Percentiles rank a stretch among this genome's conserved stretches.
phyloP scores from a whole-genome alignment of 805 yeast species.

The Zygosaccharomyces kombuchaensis region DNA sequence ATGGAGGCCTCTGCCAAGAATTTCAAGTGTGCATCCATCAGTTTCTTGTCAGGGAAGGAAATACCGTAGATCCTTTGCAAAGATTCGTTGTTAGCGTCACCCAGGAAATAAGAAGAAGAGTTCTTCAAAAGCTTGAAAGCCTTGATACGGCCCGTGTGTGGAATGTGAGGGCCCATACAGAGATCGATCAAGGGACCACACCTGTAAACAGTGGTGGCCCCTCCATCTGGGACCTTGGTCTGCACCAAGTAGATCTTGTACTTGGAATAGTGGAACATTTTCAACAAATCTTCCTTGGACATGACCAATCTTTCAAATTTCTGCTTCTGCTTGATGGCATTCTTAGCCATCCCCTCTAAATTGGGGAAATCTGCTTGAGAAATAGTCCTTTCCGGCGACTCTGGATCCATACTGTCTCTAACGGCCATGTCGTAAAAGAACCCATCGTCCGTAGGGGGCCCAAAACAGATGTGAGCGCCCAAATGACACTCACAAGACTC shows the following conservation, averaged over 20 bases:
- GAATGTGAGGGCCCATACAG: conserved; percentile 97
- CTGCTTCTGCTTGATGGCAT: conserved; percentile 92
- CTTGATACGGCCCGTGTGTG: conserved; percentile 95
- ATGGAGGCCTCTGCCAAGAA: conserved; percentile 93
- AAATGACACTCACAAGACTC: conserved; percentile 96
- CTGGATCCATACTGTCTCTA: conserved; percentile 34
- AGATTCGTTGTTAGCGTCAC: conserved; percentile 89
- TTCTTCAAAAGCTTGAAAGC: conserved; percentile 90
- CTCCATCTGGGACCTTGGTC: conserved; percentile 91
- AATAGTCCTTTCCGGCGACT: conserved; percentile 70
- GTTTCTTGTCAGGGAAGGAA: conserved; percentile 96
- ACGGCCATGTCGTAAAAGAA: conserved; percentile 95
- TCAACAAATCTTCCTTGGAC: conserved; percentile 84
- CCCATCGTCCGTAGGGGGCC: conserved; percentile 98
- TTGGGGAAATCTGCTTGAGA: conserved; percentile 77
- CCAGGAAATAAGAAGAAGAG: conserved; percentile 93
- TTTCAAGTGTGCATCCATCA: conserved; percentile 90
- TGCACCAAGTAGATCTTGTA: conserved; percentile 85
- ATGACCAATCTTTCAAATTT: conserved; percentile 88
- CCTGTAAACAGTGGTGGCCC: conserved; percentile 93
- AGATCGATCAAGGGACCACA: conserved; percentile 96
- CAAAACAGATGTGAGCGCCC: conserved; percentile 89
- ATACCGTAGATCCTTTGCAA: conserved; percentile 97
- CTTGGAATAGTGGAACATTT: conserved; percentile 94
- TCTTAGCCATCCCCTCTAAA: conserved; percentile 81